Conservation (phyloP, 2,329 filamentous ascomycete species). For the Chrysosporium queenslandicum region DNA sequence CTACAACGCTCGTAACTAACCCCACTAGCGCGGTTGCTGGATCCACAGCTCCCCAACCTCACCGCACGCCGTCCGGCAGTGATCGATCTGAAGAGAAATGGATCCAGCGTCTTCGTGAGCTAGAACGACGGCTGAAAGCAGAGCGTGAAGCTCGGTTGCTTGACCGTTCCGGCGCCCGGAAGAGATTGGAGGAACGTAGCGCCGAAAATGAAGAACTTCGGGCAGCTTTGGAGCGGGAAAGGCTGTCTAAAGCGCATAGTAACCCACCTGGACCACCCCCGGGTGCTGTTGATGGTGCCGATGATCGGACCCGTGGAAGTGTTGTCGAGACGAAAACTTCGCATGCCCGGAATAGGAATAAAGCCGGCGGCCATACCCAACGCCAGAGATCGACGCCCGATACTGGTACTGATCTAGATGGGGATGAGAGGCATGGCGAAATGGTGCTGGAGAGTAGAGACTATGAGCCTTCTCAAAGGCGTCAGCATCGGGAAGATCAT, state of each 20-base stretch:
- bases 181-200: conserved; percentile 66
- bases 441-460: conserved; percentile 11
- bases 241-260: conserved; percentile 25
- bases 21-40: conserved; percentile 21
- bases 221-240: conserved; percentile 52
- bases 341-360: neutral
- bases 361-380: neutral
- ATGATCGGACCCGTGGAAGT: neutral
- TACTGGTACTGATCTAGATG: conserved; percentile 1
- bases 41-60: conserved; percentile 12
- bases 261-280: neutral
- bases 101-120: conserved; percentile 73
- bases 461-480: conserved; percentile 4
- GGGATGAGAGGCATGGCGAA: conserved; percentile 10
- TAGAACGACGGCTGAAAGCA: conserved; percentile 79
- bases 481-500: neutral
- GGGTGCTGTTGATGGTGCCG: conserved; percentile 1
- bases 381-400: conserved; percentile 3
- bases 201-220: conserved; percentile 62
- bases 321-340: neutral
- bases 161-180: conserved; percentile 72
- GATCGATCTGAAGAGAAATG: conserved; percentile 59
- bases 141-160: conserved; percentile 78
- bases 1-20: conserved; percentile 24
- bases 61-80: conserved; percentile 15